Conservation (phyloP, 176 grass and related monocot genomes). For the Phoenix roebelenii region DNA sequence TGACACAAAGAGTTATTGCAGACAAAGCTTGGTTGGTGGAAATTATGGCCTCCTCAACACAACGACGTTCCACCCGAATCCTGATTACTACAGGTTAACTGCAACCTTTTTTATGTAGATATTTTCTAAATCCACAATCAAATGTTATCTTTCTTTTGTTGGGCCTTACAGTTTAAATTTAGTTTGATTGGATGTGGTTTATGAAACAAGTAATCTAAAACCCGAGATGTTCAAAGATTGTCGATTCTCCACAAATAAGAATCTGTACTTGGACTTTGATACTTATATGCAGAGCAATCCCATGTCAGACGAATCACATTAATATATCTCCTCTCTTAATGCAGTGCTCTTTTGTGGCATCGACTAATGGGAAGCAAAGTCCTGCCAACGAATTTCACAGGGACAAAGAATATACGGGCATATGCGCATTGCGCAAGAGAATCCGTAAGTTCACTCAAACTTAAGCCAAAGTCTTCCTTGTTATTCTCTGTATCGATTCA, state of each 20-base stretch:
- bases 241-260: too few species aligned
- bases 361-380: slow-evolving; percentile 63
- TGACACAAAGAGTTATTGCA: slow-evolving; percentile 66
- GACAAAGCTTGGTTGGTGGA: slow-evolving; percentile 61
- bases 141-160: too few species aligned
- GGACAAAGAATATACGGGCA: slow-evolving; percentile 42
- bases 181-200: too few species aligned
- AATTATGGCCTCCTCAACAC: slow-evolving; percentile 81
- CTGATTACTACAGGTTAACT: slow-evolving; percentile 77
- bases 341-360: slow-evolving; percentile 72
- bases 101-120: too few species aligned
- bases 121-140: too few species aligned
- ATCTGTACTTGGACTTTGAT: too few species aligned
- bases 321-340: slow-evolving; percentile 1
- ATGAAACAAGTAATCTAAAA: too few species aligned
- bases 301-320: too few species aligned
- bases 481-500: neutral
- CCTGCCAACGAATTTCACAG: slow-evolving; percentile 38
- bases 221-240: too few species aligned
- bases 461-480: neutral
- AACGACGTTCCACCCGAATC: slow-evolving; percentile 69
- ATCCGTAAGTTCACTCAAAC: neutral
- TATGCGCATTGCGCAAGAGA: slow-evolving; percentile 6
- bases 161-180: too few species aligned
- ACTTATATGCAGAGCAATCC: too few species aligned